phyloP scores from a whole-genome alignment of 2,329 filamentous ascomycete genomes.

The Microcyclosporella mali region DNA sequence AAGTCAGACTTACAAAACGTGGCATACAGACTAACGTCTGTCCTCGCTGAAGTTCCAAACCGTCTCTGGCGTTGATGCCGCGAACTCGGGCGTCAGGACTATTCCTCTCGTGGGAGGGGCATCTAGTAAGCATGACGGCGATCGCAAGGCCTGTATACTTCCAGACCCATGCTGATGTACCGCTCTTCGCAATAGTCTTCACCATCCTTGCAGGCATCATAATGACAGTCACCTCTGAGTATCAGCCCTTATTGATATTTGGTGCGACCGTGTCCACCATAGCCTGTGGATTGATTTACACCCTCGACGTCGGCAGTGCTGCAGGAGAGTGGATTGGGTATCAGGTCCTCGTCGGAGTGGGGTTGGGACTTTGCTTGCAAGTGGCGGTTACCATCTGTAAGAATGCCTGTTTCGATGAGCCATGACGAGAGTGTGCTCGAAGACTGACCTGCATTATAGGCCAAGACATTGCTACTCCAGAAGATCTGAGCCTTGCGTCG shows the following conservation, averaged over 20 bases:
- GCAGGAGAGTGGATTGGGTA: conserved; percentile 44
- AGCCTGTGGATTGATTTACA: conserved; percentile 38
- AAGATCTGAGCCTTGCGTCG: conserved; percentile 34
- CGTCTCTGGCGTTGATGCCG: conserved; percentile 39
- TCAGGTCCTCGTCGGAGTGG: conserved; percentile 40
- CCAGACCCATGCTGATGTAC: conserved; percentile 3
- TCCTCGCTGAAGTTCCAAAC: conserved; percentile 35
- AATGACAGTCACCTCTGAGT: conserved; percentile 38
- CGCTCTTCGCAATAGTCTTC: conserved; percentile 22
- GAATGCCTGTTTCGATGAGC: no score
- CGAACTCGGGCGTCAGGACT: conserved; percentile 41
- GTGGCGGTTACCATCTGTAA: background rate
- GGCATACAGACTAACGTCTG: no score
- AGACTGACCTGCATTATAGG: conserved; percentile 34
- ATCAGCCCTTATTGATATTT: conserved; percentile 24
- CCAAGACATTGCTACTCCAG: conserved; percentile 30
- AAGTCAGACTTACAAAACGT: no score
- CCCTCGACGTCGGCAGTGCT: conserved; percentile 33
- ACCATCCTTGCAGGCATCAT: conserved; percentile 37
- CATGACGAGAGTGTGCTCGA: no score
- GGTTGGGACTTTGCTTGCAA: conserved; percentile 39
- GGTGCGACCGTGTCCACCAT: conserved; percentile 3
- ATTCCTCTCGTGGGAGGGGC: conserved; percentile 32
- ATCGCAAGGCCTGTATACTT: no score
- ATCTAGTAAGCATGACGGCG: conserved; percentile 11